Evolutionary conservation across 805 yeast species (phyloP), one percentile per base, ranked within the genome.

Genomic region (Candida oleophila): DNA sequence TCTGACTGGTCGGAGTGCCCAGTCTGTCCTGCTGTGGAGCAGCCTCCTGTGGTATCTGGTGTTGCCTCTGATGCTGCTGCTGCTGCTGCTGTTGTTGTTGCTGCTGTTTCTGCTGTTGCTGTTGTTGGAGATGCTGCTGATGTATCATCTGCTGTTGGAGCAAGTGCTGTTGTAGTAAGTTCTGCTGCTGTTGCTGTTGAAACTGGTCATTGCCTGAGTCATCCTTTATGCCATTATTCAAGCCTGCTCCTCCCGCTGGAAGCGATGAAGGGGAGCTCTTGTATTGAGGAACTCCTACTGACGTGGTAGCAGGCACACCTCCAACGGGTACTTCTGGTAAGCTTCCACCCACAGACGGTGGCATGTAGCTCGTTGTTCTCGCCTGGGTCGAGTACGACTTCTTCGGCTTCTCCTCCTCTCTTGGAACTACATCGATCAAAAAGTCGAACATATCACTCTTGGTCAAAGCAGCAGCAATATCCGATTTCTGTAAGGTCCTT

Each of bases 381-480:
- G 60, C 38, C 46, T 53, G 63, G 7, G 54, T 22, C 16, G 45
- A 34, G 41, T 59, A 59, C 15, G 64, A 41, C 47, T 68, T 72
- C 50, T 76, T 79, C 3, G 80, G 80, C 64, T 76, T 81, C 57
- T 82, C 89, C 60, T 84, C 90, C 56, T 87, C 96, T 47, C 97
- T 74, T 4, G 99, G 98, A 3, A 92, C 97, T 22, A 94, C 89
- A 62, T 94, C 99, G 55, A 94, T 94, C 46, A 94, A 70, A 61
- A 94, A 94, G 61, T 94, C 99, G 74, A 92, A 95, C 96, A 94
- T 92, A 64, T 94, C 99, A 35, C 91, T 82, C 62, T 89, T 89
- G 54, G 90, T 94, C 47, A 95, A 72, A 1, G 99, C 99, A 15
- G 94, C 94, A 2, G 97, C 96, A 51, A 94, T 90, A 61, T 94